phyloP scores from a whole-genome alignment of 2,329 filamentous ascomycete genomes.

The Metarhizium sp. region DNA sequence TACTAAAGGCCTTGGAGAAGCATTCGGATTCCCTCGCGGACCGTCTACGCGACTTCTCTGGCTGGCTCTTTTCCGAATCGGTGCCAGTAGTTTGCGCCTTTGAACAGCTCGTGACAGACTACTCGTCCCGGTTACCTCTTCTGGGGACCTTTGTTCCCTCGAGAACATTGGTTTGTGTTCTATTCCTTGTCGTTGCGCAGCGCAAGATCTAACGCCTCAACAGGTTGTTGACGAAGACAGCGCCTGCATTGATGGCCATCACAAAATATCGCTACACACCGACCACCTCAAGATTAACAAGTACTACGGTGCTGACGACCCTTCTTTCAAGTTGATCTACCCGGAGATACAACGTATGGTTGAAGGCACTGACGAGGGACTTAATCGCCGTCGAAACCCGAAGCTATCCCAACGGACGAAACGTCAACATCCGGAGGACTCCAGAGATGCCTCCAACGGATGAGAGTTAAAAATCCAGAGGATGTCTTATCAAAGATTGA shows the following conservation, averaged over 20 bases:
- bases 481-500: no score
- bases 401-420: no score
- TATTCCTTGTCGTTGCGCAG: no score
- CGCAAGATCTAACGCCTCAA: background rate
- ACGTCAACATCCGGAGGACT: no score
- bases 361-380: no score
- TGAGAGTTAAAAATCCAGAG: no score
- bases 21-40: constrained; percentile 1
- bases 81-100: constrained; percentile 6
- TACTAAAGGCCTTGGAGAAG: no score
- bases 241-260: constrained; percentile 8
- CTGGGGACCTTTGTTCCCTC: no score
- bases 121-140: background rate
- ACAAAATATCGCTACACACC: constrained; percentile 5
- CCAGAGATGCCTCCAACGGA: no score
- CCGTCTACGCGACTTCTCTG: constrained; percentile 9
- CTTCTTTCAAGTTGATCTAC: constrained; percentile 7
- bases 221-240: constrained; percentile 7
- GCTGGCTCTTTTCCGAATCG: constrained; percentile 6
- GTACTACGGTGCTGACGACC: constrained; percentile 5
- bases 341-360: constrained; percentile 5
- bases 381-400: no score
- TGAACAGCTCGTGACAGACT: constrained; percentile 7
- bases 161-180: no score
- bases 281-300: constrained; percentile 9